Percentiles rank a stretch among this genome's conserved stretches.
Conservation (phyloP, 2,329 filamentous ascomycete genomes). For the Botrytis byssoidea region DNA sequence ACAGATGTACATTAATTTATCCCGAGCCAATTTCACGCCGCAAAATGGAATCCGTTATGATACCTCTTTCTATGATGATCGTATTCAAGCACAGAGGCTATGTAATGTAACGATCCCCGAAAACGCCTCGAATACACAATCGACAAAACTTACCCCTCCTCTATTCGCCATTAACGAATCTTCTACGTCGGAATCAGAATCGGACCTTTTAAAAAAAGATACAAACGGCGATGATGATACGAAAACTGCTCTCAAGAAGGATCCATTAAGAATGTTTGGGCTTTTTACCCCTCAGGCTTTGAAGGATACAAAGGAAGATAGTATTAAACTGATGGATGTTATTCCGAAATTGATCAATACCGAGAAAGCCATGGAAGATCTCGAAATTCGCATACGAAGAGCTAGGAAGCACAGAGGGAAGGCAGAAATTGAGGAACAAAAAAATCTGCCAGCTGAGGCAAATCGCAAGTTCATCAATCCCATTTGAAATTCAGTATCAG, state of each 20-base stretch:
- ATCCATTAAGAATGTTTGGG: slow-evolving; percentile 60
- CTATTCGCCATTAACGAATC: background rate
- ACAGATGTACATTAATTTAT: slow-evolving; percentile 45
- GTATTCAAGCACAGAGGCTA: slow-evolving; percentile 62
- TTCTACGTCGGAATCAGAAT: background rate
- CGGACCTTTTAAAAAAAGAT: slow-evolving; percentile 2
- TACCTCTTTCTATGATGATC: slow-evolving; percentile 67
- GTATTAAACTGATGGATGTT: slow-evolving; percentile 55
- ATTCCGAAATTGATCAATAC: slow-evolving; percentile 58
- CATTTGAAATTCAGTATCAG: background rate
- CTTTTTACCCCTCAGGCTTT: slow-evolving; percentile 50
- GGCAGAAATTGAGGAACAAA: slow-evolving; percentile 12
- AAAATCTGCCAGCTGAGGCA: background rate
- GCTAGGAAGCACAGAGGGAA: slow-evolving; percentile 42
- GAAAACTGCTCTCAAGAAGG: slow-evolving; percentile 32
- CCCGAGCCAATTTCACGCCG: slow-evolving; percentile 74
- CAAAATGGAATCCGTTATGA: slow-evolving; percentile 64
- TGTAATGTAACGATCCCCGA: slow-evolving; percentile 40
- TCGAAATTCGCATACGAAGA: slow-evolving; percentile 68
- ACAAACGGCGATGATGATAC: background rate
- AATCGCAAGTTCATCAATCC: background rate
- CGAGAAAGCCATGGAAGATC: slow-evolving; percentile 57
- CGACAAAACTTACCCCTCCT: slow-evolving; percentile 36
- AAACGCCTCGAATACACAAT: slow-evolving; percentile 20
- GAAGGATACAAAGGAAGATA: slow-evolving; percentile 57